Base-by-base conservation (phyloP, 257 asterid genomes). In the Striga asiatica region DNA sequence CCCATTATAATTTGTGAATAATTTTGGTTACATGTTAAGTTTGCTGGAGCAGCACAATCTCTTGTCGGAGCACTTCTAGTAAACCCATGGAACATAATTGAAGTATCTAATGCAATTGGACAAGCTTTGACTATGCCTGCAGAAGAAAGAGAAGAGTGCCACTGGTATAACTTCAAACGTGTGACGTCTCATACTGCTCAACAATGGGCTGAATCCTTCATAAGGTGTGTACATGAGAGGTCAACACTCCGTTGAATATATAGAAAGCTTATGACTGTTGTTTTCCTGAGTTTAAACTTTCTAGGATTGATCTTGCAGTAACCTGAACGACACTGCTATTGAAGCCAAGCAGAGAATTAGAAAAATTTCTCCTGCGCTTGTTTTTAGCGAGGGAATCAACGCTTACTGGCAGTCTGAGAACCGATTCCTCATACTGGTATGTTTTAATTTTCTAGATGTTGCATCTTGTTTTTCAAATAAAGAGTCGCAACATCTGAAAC, bases 11-110 rank as follows among this genome's bases (percentile, higher is more conserved):
- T 23, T 39, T 22, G 38, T 37, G 11, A 39, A 16, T 22, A 34
- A 34, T 34, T 57, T 31, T 55, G 55, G 22, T 46, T 57, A 42
- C 25, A 52, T 70, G 59, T 29, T 7, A 60, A 86, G 96, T 86
- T 86, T 75, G 94, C 96, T 61, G 96, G 96, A 56, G 96, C 96
- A 46, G 96, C 96, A 42, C 96, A 86, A 54, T 86, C 96, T 17
- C 81, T 86, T 66, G 96, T 94, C 53, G 96, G 96, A 56, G 94
- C 96, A 53, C 76, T 86, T 69, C 86, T 86, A 10, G 86, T 86
- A 54, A 86, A 86, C 77, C 96, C 96, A 13, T 86, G 96, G 96
- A 86, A 86, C 72, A 76, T 83, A 66, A 73, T 86, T 35, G 96
- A 86, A 73, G 92, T 86, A 50, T 61, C 77, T 54, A 25, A 62